Percentiles rank a stretch among this genome's conserved stretches.
Evolutionary conservation across 2,329 filamentous ascomycete species (phyloP).

Genomic region (Arthrobotrys sphaeroides): DNA sequence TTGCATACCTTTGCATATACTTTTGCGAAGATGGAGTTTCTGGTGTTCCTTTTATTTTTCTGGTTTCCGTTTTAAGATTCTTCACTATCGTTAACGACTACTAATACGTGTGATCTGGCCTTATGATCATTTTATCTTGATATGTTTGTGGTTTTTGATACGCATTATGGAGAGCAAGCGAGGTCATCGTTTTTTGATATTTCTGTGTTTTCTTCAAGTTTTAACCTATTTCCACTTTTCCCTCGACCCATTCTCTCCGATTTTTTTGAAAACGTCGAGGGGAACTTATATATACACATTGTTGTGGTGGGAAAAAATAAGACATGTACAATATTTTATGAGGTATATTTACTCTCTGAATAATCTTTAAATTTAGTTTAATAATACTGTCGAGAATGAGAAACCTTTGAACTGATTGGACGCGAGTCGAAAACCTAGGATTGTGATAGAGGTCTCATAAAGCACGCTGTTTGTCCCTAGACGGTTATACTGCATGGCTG

Average conservation of each 20-base stretch:
- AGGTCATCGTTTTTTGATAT: neutral
- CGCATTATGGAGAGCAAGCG: conserved; percentile 2
- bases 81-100: conserved; percentile 9
- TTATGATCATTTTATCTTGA: neutral
- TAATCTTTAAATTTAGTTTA: conserved; percentile 17
- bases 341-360: conserved; percentile 8
- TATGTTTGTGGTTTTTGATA: neutral
- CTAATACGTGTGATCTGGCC: neutral
- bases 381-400: neutral
- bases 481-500: too few species aligned
- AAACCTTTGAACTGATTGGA: neutral
- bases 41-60: neutral
- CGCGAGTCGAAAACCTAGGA: too few species aligned
- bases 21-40: neutral
- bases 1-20: conserved; percentile 9
- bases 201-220: neutral
- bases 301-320: neutral
- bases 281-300: neutral
- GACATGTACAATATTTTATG: conserved; percentile 11
- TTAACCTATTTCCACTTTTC: neutral
- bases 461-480: too few species aligned
- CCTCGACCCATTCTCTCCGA: neutral
- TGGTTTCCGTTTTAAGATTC: neutral
- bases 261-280: neutral
- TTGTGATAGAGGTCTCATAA: neutral